A percentile compares a stretch with the other conserved stretches of the same genome.
Conservation (phyloP, 345 rosid species). For the Gossypium arboreum region DNA sequence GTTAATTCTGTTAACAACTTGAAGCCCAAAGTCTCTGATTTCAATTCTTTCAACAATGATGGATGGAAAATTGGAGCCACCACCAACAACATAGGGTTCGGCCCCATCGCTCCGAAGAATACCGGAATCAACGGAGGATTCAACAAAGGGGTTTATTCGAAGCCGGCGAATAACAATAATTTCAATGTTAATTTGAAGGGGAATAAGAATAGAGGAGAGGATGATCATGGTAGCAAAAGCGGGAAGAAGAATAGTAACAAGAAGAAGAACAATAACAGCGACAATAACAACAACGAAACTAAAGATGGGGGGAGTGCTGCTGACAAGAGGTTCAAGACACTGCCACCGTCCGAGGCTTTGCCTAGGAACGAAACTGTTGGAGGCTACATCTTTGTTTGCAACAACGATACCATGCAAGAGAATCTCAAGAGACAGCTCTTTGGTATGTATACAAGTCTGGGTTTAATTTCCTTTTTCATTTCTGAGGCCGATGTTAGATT, state of each 20-base stretch:
- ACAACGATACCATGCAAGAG: constrained; percentile 97
- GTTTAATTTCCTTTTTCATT: background rate
- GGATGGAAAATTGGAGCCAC: constrained; percentile 50
- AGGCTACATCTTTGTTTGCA: constrained; percentile 96
- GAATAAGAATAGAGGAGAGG: constrained; percentile 46
- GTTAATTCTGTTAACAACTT: constrained; percentile 25
- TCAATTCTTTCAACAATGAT: constrained; percentile 40
- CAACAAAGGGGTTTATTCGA: constrained; percentile 68
- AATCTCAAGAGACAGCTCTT: constrained; percentile 87
- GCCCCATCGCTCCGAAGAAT: constrained; percentile 35
- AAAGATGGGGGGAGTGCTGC: constrained; percentile 27
- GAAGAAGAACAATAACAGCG: constrained; percentile 36
- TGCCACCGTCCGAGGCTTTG: constrained; percentile 84
- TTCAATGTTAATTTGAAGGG: constrained; percentile 43
- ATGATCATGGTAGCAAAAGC: constrained; percentile 38
- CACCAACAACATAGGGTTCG: constrained; percentile 21
- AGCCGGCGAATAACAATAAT: constrained; percentile 23
- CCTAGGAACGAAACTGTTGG: constrained; percentile 92
- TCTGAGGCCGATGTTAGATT: background rate
- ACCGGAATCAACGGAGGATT: constrained; percentile 64
- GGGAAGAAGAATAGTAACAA: constrained; percentile 51
- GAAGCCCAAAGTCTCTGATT: constrained; percentile 39
- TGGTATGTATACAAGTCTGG: constrained; percentile 38
- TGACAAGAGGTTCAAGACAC: constrained; percentile 94
- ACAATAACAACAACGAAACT: constrained; percentile 29